A percentile compares a stretch with the other conserved stretches of the same genome.
Conservation (phyloP, 2,329 filamentous ascomycete species). For the Decorospora gaudefroyi region DNA sequence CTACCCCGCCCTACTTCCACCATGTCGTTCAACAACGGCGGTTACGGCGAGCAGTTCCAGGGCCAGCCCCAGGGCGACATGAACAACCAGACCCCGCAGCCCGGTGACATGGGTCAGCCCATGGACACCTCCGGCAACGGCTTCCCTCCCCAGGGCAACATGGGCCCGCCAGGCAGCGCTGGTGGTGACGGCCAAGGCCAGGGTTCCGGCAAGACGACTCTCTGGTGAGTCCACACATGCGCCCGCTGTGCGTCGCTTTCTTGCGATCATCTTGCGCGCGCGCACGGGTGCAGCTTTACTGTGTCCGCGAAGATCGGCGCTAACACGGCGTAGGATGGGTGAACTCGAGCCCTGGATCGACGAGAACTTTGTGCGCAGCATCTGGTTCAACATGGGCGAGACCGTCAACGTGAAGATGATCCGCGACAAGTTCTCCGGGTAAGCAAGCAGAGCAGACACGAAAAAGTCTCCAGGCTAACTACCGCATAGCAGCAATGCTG, state of each 20-base stretch:
- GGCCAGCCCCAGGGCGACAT: slow-evolving; percentile 60
- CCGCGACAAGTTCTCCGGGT: slow-evolving; percentile 98
- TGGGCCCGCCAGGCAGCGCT: slow-evolving; percentile 48
- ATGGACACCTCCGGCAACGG: slow-evolving; percentile 59
- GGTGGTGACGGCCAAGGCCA: slow-evolving; percentile 45
- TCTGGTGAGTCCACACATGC: slow-evolving; percentile 51
- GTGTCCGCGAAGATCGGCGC: slow-evolving; percentile 9
- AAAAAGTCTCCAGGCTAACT: slow-evolving; percentile 36
- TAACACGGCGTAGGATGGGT: slow-evolving; percentile 76
- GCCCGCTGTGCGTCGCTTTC: slow-evolving; percentile 1
- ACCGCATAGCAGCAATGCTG: slow-evolving; percentile 83
- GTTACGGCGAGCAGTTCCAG: slow-evolving; percentile 62
- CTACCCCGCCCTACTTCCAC: slow-evolving; percentile 39
- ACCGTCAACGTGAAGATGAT: slow-evolving; percentile 99
- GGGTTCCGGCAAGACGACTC: slow-evolving; percentile 57
- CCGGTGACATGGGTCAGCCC: slow-evolving; percentile 59
- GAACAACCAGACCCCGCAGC: slow-evolving; percentile 55
- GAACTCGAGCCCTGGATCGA: slow-evolving; percentile 99
- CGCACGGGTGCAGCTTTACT: not conserved
- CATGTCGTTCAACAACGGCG: slow-evolving; percentile 71
- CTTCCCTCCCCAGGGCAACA: slow-evolving; percentile 56
- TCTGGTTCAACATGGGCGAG: slow-evolving; percentile 92
- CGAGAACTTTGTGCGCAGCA: slow-evolving; percentile 95
- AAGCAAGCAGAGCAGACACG: slow-evolving; percentile 40
- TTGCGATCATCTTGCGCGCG: slow-evolving; percentile 2